A percentile compares a stretch with the other conserved stretches of the same genome.
Evolutionary conservation across 2,329 filamentous ascomycete species (phyloP).

Genomic region (Aspergillus sp.): DNA sequence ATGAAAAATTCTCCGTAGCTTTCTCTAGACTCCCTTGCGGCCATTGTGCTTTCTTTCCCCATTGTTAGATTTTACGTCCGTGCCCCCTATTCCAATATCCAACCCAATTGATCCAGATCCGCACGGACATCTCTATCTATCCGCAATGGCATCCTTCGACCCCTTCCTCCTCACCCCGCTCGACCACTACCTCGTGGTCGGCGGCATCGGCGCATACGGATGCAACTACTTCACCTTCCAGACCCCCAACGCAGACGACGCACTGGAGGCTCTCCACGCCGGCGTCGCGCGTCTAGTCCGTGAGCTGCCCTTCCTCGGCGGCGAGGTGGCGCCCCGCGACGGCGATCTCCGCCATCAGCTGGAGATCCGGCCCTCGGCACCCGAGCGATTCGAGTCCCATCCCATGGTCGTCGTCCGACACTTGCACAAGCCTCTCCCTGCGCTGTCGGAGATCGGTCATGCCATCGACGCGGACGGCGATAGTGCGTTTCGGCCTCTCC

Average conservation of each 20-base stretch:
- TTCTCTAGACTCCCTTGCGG: not conserved
- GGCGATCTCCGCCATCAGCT: not conserved
- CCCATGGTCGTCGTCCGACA: slow-evolving; percentile 6
- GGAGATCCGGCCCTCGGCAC: not conserved
- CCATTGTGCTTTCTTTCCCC: not conserved
- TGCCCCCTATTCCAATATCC: not conserved
- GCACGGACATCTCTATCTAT: not conserved
- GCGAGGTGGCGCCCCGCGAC: slow-evolving; percentile 1
- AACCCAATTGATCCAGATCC: not conserved
- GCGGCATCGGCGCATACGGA: not conserved
- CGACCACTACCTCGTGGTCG: slow-evolving; percentile 7
- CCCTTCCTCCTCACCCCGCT: slow-evolving; percentile 7
- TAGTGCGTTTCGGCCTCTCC: not conserved
- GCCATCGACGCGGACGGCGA: not conserved
- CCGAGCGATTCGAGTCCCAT: not conserved
- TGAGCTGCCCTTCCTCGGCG: slow-evolving; percentile 7
- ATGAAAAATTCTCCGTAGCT: not conserved
- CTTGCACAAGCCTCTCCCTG: not conserved
- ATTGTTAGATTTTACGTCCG: not conserved
- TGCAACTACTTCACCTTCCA: slow-evolving; percentile 1
- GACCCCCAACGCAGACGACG: not conserved
- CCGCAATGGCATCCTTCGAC: not conserved
- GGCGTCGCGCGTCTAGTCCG: slow-evolving; percentile 2
- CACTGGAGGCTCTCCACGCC: slow-evolving; percentile 1
- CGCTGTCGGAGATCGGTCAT: not conserved